Percentiles rank a stretch among this genome's conserved stretches.
Evolutionary conservation across 2,329 filamentous ascomycete species (phyloP).

Genomic region (Monilinia aucupariae): DNA sequence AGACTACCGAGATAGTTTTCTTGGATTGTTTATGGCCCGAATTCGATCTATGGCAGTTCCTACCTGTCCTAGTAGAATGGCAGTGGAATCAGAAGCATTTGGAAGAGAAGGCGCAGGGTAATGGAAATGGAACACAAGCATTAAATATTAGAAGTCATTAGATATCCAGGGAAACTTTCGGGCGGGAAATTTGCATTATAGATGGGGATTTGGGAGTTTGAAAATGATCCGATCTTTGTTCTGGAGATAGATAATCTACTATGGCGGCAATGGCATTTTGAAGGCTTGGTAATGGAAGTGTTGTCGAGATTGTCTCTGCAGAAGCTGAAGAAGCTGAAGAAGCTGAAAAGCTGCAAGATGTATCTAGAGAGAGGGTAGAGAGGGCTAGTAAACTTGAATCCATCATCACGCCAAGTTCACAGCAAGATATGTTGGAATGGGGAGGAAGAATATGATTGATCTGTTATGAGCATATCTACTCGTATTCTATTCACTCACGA

Average conservation of each 20-base stretch:
- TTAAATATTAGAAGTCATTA: slow-evolving; percentile 26
- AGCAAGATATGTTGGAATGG: not conserved
- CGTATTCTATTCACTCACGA: too few species aligned
- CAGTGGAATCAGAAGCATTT: slow-evolving; percentile 49
- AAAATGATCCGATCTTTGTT: not conserved
- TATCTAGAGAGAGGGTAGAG: not conserved
- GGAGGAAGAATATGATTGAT: not conserved
- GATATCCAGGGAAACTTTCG: not conserved
- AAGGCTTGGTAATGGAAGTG: not conserved
- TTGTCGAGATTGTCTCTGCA: not conserved
- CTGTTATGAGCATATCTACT: not conserved
- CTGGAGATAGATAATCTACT: not conserved
- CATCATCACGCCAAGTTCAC: not conserved
- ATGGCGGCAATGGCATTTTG: not conserved
- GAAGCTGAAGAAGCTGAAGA: not conserved
- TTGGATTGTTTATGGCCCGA: slow-evolving; percentile 91
- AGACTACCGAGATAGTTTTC: slow-evolving; percentile 89
- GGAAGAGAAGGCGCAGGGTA: slow-evolving; percentile 29
- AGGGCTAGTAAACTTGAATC: not conserved
- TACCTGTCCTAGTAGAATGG: slow-evolving; percentile 92
- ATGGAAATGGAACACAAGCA: slow-evolving; percentile 19
- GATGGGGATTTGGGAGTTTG: not conserved
- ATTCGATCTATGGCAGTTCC: slow-evolving; percentile 87
- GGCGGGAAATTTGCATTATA: not conserved
- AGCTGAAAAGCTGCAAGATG: too few species aligned